Base-by-base conservation (phyloP, 331 rosid genomes). In the Malus hybrid region DNA sequence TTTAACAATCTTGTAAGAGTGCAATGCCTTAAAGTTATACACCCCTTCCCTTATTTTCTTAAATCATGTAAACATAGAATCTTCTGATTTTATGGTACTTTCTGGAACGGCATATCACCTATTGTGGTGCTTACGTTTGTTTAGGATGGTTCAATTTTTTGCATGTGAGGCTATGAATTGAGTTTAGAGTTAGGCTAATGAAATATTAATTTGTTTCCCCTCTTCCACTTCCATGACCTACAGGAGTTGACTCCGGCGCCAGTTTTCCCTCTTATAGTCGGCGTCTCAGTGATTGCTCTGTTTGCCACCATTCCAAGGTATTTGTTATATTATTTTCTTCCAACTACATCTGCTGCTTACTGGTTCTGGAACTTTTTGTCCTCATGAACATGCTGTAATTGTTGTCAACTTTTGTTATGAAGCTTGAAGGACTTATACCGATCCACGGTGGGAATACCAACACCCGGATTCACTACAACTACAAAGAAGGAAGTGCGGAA, bases 211-310 rank as follows among this genome's bases (percentile, higher is more conserved):
- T 46, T 67, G 12, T 24, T 76, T 39, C 46, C 68, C 63, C 7
- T 13, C 79, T 34, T 24, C 71, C 26, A n/a, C 77, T 71, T 69
- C 78, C 39, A 34, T 78, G 65, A 62, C 61, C 70, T 78, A 63
- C 89, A 95, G 99, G 99, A 95, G 72, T 81, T 90, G 84, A 90
- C 99, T 71, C 85, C 98, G 0, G 98, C 99, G 29, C 99, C 98
- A 0, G 97, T 95, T 13, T 91, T 90, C 75, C 96, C 98, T 62
- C 98, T 95, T 48, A 81, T 95, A 53, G 86, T 81, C 1, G 99
- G 91, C 67, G 86, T 95, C 50, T 79, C 87, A 2, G 92, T 84
- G 80, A 86, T 95, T 83, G 78, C 88, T 8, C 77, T 95, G 70
- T 89, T 95, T 75, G 12, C 90, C 77, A 87, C 87, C 48, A 84